These are phyloP conservation scores for Xanthoconium separans DNA, from an alignment of 1,284 basidiomycete genomes.

Conservation along the genomic window DNA sequence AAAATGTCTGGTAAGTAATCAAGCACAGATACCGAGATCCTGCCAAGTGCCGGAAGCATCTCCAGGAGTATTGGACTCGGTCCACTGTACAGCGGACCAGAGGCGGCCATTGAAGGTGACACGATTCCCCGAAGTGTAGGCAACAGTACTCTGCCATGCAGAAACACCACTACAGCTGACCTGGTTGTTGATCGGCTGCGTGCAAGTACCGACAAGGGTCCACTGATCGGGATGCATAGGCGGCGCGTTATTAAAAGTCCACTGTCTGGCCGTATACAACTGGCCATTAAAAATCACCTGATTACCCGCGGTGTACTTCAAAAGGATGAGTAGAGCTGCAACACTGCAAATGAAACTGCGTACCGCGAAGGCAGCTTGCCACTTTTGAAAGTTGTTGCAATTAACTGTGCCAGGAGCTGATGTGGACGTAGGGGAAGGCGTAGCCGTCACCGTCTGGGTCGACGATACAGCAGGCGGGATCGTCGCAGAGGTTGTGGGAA, in stretches of 20 bases:
- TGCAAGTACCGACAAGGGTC: slow-evolving; percentile 7
- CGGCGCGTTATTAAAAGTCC: slow-evolving; percentile 27
- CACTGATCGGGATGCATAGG: slow-evolving; percentile 23
- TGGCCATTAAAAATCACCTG: slow-evolving; percentile 22
- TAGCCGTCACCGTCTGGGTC: background rate
- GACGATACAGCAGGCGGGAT: background rate
- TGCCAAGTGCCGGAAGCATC: slow-evolving; percentile 29
- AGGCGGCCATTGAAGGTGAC: slow-evolving; percentile 17
- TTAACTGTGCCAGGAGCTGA: background rate
- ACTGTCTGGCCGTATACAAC: slow-evolving; percentile 28
- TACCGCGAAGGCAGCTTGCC: slow-evolving; percentile 28
- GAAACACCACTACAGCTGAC: slow-evolving; percentile 19
- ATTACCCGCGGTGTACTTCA: slow-evolving; percentile 23
- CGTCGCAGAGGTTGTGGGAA: background rate
- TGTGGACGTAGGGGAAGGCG: background rate
- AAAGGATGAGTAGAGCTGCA: background rate
- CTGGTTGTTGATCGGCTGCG: slow-evolving; percentile 24
- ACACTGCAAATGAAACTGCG: background rate
- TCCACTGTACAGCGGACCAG: slow-evolving; percentile 30
- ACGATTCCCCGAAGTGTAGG: slow-evolving; percentile 16
- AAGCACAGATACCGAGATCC: slow-evolving; percentile 23
- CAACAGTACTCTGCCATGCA: slow-evolving; percentile 14
- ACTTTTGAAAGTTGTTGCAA: slow-evolving; percentile 24
- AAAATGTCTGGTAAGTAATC: background rate
- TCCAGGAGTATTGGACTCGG: slow-evolving; percentile 20